A percentile compares a stretch with the other conserved stretches of the same genome.
Conservation (phyloP, 306 rosid genomes). For the Pueraria montana region DNA sequence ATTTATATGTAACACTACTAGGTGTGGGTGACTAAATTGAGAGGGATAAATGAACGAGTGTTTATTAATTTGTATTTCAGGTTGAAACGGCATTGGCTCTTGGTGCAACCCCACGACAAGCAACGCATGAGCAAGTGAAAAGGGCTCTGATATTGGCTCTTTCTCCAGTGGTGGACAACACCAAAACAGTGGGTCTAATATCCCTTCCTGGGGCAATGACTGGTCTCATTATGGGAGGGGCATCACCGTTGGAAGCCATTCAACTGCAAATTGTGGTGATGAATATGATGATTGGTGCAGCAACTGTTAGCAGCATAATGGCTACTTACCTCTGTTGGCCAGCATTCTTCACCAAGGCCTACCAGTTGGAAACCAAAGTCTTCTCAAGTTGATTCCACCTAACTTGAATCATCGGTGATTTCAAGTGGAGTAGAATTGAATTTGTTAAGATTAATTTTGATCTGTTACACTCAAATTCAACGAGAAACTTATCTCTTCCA, state of each 20-base stretch:
- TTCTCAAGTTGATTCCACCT: conserved; percentile 52
- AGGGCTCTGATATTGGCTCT: conserved; percentile 80
- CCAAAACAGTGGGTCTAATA: conserved; percentile 91
- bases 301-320: conserved; percentile 88
- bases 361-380: conserved; percentile 81
- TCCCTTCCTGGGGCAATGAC: conserved; percentile 99
- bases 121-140: conserved; percentile 87
- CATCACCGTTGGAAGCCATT: conserved; percentile 95
- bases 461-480: not conserved
- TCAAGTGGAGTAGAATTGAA: not conserved
- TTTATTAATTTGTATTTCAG: conserved; percentile 48
- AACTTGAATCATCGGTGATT: not conserved
- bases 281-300: conserved; percentile 95
- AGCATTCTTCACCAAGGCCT: conserved; percentile 88
- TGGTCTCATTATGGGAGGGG: conserved; percentile 98
- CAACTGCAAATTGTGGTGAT: conserved; percentile 93
- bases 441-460: not conserved
- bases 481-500: too few relatives aligned
- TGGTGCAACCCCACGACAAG: conserved; percentile 95
- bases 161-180: conserved; percentile 91
- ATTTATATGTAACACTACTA: too few relatives aligned
- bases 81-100: conserved; percentile 97
- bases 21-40: too few relatives aligned
- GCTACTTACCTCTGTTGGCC: conserved; percentile 96
- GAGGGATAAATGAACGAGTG: not conserved